Percentiles rank a stretch among this genome's conserved stretches.
phyloP scores from a whole-genome alignment of 768 basidiomycete species.

The Mycena sanguinolenta region DNA sequence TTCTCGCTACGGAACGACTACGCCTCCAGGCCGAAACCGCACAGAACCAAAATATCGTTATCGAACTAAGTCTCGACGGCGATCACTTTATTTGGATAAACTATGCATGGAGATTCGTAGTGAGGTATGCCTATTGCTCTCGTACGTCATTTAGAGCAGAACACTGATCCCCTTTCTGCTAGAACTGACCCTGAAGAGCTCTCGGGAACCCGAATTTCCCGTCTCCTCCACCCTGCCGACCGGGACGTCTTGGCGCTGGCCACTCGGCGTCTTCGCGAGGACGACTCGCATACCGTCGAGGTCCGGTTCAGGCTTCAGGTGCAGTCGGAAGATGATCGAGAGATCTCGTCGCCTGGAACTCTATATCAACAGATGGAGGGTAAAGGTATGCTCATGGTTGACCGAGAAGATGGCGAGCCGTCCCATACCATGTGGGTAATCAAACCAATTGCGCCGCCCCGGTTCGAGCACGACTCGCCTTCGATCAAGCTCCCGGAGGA shows the following conservation, averaged over 20 bases:
- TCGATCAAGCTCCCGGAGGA: constrained; percentile 68
- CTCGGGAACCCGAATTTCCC: constrained; percentile 84
- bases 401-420: constrained; percentile 87
- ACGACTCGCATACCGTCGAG: constrained; percentile 95
- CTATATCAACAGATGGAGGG: constrained; percentile 94
- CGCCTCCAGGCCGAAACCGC: constrained; percentile 94
- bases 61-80: constrained; percentile 94
- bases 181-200: constrained; percentile 89
- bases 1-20: constrained; percentile 90
- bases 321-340: constrained; percentile 70
- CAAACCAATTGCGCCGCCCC: constrained; percentile 82
- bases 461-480: constrained; percentile 76
- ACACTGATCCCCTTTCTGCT: constrained; percentile 35
- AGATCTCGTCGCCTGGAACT: constrained; percentile 60
- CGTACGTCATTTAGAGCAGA: constrained; percentile 1
- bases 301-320: constrained; percentile 90
- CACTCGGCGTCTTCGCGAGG: constrained; percentile 85
- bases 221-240: constrained; percentile 83
- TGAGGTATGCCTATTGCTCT: constrained; percentile 72
- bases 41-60: constrained; percentile 94
- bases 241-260: constrained; percentile 89
- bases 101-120: constrained; percentile 93
- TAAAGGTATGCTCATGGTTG: constrained; percentile 98
- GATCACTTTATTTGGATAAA: constrained; percentile 97
- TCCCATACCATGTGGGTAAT: constrained; percentile 99